Conservation (phyloP, 139 green algal genomes). For the Trebouxia sp. region DNA sequence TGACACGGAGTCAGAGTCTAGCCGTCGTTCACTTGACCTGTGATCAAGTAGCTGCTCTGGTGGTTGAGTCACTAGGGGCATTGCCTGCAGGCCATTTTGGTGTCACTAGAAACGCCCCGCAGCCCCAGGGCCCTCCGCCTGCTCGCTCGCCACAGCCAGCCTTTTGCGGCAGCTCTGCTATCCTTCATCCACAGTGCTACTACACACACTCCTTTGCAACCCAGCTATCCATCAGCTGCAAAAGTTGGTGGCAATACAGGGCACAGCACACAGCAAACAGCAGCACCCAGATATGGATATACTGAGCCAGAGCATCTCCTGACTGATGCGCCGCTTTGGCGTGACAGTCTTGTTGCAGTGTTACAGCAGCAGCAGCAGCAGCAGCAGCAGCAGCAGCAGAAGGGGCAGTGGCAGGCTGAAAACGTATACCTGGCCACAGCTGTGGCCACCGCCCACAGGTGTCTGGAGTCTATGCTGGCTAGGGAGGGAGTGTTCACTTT, state of each 20-base stretch:
- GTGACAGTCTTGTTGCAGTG: too few relatives aligned
- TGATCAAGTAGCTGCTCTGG: too few relatives aligned
- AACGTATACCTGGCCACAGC: background rate
- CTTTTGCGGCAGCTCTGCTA: background rate
- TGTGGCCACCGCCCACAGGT: conserved; percentile 21
- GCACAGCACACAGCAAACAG: too few relatives aligned
- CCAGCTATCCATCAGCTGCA: too few relatives aligned
- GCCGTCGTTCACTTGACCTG: too few relatives aligned
- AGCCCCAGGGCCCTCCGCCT: background rate
- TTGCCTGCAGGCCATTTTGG: background rate
- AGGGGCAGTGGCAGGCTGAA: background rate
- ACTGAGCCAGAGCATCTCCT: too few relatives aligned
- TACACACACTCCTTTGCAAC: too few relatives aligned
- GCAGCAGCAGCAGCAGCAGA: background rate
- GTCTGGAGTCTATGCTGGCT: conserved; percentile 5
- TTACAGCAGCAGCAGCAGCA: background rate
- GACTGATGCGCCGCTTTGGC: too few relatives aligned
- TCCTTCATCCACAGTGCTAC: background rate
- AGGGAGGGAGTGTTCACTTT: background rate
- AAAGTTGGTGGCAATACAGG: too few relatives aligned
- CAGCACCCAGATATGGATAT: too few relatives aligned
- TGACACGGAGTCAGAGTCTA: too few relatives aligned
- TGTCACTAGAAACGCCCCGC: conserved; percentile 9
- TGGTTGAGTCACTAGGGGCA: too few relatives aligned
- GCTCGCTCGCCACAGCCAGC: background rate